Evolutionary conservation across 1,284 basidiomycete species (phyloP), one percentile per base, ranked within the genome.

Genomic region (Xerocomus nothofagi): DNA sequence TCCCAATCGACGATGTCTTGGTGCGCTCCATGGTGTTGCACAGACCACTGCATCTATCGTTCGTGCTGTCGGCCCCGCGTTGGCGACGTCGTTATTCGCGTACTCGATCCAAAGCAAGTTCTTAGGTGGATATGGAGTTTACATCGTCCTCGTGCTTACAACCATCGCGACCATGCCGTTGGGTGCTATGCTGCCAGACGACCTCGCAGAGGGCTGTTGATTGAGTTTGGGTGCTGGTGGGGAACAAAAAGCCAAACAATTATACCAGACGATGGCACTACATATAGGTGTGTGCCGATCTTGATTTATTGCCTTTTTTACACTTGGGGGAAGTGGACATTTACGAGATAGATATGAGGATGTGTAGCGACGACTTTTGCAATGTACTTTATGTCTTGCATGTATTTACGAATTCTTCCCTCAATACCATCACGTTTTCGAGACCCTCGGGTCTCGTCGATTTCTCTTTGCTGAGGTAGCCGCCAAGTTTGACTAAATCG

Each of bases 21-120:
- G 80, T 26, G 66, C 79, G 14, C 71, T 77, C 34, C 80, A 80
- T 49, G 80, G 79, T 26, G 69, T 82, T 1, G 74, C 76, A 0
- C 80, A 81, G 62, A 79, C 74, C 31, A 71, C 71, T 5, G 75
- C 75, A 3, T 78, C 77, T 0, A 62, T 74, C 39, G 68, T 73
- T 23, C 72, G 79, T 36, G 77, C 76, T 33, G 48, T 81, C 34
- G 79, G 77, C 4, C 79, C 80, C 11, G 63, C 65, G 1, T 49
- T 61, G 6, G 63, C 66, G 15, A 63, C 73, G 2, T 72, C 73
- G 6, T 44, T 73, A 36, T 75, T 74, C 54, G 71, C 73, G 7
- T 62, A 68, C 31, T 72, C 72, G 15, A 58, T 66, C 18, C 61
- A 68, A 32, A 58, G 61, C 33, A 61, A 69, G 44, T 49, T 69